These are phyloP conservation scores for Oryza brachyantha DNA, from an alignment of 176 grass and related monocot species.

Conservation along the genomic window DNA sequence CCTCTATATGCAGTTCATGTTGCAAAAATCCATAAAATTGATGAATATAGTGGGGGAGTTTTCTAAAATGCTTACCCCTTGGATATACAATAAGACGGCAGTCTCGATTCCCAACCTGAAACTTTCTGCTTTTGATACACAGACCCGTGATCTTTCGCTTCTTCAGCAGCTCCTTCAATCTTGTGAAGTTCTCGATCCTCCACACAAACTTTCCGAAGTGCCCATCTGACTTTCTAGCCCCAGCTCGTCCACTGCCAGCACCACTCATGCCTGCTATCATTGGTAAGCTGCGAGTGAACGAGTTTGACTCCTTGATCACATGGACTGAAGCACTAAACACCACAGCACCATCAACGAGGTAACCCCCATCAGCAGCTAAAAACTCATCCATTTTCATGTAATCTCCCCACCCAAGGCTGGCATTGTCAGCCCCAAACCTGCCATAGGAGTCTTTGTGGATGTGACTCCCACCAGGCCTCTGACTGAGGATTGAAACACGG, in stretches of 20 bases:
- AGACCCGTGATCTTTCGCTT: slow-evolving; percentile 85
- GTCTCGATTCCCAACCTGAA: slow-evolving; percentile 89
- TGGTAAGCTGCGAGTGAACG: slow-evolving; percentile 56
- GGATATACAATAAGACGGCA: slow-evolving; percentile 99
- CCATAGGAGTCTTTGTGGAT: slow-evolving; percentile 83
- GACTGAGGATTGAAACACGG: slow-evolving; percentile 77
- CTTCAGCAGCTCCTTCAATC: slow-evolving; percentile 94
- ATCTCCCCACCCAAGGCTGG: slow-evolving; percentile 90
- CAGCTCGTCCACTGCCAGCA: slow-evolving; percentile 41
- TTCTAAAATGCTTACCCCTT: slow-evolving; percentile 57
- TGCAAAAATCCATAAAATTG: slow-evolving; percentile 1
- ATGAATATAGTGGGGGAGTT: slow-evolving; percentile 11
- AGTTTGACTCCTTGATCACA: slow-evolving; percentile 91
- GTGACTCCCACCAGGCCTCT: slow-evolving; percentile 62
- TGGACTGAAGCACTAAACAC: slow-evolving; percentile 77
- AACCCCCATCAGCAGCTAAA: slow-evolving; percentile 55
- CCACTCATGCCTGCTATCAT: slow-evolving; percentile 46
- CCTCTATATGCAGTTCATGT: slow-evolving; percentile 24
- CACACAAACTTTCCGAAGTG: slow-evolving; percentile 92
- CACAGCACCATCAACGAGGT: slow-evolving; percentile 68
- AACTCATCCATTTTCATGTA: slow-evolving; percentile 91
- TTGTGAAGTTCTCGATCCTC: slow-evolving; percentile 92
- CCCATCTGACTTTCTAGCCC: slow-evolving; percentile 66
- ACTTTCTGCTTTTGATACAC: slow-evolving; percentile 91
- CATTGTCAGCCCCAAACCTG: slow-evolving; percentile 73